phyloP scores from a whole-genome alignment of 1,284 basidiomycete genomes.

The Flammula alnicola region DNA sequence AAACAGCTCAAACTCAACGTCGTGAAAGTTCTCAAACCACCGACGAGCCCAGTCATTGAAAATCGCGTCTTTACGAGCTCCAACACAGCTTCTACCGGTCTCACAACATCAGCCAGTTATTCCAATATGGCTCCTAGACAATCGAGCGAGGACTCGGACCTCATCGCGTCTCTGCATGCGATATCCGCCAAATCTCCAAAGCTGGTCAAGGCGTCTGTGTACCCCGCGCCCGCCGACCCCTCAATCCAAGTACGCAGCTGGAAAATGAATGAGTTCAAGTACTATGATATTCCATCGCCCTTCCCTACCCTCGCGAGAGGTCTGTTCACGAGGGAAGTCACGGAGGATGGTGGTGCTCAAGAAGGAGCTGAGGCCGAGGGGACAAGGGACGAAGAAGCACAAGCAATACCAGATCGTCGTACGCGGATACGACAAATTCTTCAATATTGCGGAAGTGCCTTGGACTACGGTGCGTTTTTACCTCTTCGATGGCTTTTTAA shows the following conservation, averaged over 20 bases:
- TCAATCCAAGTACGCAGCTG: conserved; percentile 73
- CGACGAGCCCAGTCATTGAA: too few relatives aligned
- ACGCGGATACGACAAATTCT: conserved; percentile 98
- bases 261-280: conserved; percentile 97
- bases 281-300: conserved; percentile 85
- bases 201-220: conserved; percentile 59
- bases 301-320: conserved; percentile 93
- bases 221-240: conserved; percentile 59
- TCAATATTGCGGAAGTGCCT: conserved; percentile 94
- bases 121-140: neutral
- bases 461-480: conserved; percentile 84
- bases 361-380: too few relatives aligned
- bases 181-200: conserved; percentile 60
- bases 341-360: conserved; percentile 29
- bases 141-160: conserved; percentile 48
- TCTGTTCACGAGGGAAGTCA: conserved; percentile 64
- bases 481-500: conserved; percentile 7
- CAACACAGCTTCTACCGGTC: neutral
- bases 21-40: too few relatives aligned
- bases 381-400: conserved; percentile 16
- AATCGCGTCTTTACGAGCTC: too few relatives aligned
- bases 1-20: neutral
- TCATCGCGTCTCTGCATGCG: conserved; percentile 55
- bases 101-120: neutral
- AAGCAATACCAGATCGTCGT: conserved; percentile 80